Evolutionary conservation across 306 rosid genomes (phyloP).

Genomic region (Begonia loranthoides): DNA sequence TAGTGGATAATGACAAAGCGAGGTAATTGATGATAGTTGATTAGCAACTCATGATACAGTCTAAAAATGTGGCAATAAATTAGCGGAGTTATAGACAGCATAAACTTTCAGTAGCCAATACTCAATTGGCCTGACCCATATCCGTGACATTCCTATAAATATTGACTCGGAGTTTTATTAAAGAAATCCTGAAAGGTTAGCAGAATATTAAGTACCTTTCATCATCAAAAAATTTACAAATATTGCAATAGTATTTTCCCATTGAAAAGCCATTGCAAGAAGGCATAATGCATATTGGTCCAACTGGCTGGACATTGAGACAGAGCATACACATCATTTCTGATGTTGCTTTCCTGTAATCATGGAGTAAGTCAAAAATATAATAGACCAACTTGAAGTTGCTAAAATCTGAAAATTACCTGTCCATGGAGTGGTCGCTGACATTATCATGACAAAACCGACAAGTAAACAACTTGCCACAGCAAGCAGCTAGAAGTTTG

Average conservation of each 20-base stretch:
- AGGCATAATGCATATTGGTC: conserved; percentile 67
- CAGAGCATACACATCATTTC: conserved; percentile 98
- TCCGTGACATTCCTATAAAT: too few species aligned
- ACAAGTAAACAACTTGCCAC: conserved; percentile 87
- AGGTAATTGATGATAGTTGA: too few species aligned
- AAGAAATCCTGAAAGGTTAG: not conserved
- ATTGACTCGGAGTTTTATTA: too few species aligned
- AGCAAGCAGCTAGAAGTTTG: conserved; percentile 91
- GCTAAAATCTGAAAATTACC: conserved; percentile 31
- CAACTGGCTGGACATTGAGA: conserved; percentile 68
- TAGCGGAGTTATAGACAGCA: too few species aligned
- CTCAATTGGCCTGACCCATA: too few species aligned
- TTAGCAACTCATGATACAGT: too few species aligned
- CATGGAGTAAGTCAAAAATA: conserved; percentile 2
- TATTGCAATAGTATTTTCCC: conserved; percentile 86
- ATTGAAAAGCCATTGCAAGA: conserved; percentile 73
- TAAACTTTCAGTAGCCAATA: too few species aligned
- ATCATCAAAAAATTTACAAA: conserved; percentile 93
- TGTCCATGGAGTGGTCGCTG: conserved; percentile 97
- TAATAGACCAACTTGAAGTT: not conserved
- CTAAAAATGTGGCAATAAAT: too few species aligned
- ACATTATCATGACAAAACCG: conserved; percentile 98
- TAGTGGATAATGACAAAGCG: too few species aligned
- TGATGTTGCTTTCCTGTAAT: conserved; percentile 68
- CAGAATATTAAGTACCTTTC: conserved; percentile 47